Percentiles rank a stretch among this genome's conserved stretches.
Conservation (phyloP, 345 rosid genomes). For the Rhodamnia argentea region DNA sequence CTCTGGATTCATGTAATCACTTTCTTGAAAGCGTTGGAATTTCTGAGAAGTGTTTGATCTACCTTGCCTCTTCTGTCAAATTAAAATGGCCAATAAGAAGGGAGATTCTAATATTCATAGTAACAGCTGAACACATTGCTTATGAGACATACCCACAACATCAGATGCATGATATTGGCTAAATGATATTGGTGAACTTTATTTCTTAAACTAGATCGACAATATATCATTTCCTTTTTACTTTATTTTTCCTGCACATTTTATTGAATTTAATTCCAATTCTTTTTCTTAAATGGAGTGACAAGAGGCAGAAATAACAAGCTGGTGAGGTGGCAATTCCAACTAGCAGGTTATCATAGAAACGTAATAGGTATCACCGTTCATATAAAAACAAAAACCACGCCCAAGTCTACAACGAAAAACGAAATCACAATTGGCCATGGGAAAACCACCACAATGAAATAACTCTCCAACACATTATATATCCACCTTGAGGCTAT, state of each 20-base stretch:
- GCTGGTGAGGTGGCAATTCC: background rate
- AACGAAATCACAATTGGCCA: background rate
- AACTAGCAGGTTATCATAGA: background rate
- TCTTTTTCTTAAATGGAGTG: background rate
- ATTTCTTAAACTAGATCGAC: background rate
- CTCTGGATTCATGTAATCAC: slow-evolving; percentile 79
- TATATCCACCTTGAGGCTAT: background rate
- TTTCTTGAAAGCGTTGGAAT: slow-evolving; percentile 61
- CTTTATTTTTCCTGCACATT: background rate
- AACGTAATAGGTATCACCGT: background rate
- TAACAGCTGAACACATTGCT: background rate
- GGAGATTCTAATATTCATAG: background rate
- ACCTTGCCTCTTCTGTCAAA: slow-evolving; percentile 49
- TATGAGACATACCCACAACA: background rate
- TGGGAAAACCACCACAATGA: background rate
- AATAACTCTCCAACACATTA: background rate
- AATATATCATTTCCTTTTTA: background rate
- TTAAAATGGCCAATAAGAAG: background rate
- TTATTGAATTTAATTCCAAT: background rate
- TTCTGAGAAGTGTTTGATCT: slow-evolving; percentile 33
- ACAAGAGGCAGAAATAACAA: background rate
- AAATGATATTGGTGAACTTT: background rate
- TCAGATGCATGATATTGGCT: background rate
- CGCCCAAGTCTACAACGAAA: background rate
- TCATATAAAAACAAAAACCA: background rate